Evolutionary conservation across 495 filamentous ascomycete genomes (phyloP).

Genomic region (Wilcoxina mikolae): DNA sequence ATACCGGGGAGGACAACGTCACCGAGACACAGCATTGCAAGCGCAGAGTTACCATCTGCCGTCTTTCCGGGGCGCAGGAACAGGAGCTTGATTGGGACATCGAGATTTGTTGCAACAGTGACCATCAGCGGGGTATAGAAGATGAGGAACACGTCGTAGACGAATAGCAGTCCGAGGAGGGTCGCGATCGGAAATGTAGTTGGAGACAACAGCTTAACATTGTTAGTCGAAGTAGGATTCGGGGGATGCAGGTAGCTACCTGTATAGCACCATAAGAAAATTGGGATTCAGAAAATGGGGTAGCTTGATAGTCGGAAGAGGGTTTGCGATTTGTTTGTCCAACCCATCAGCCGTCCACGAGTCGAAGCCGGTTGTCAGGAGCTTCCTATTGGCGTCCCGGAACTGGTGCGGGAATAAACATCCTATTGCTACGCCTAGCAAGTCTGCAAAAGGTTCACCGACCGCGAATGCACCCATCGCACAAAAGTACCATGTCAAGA

Average conservation of each 20-base stretch:
- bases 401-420: constrained; percentile 59
- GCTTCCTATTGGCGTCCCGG: constrained; percentile 31
- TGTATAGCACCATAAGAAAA: constrained; percentile 66
- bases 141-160: constrained; percentile 94
- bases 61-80: constrained; percentile 49
- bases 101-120: constrained; percentile 76
- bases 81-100: constrained; percentile 85
- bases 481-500: constrained; percentile 69
- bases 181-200: constrained; percentile 76
- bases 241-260: constrained; percentile 8
- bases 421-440: constrained; percentile 46
- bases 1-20: constrained; percentile 93
- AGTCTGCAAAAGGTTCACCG: constrained; percentile 52
- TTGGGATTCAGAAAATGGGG: constrained; percentile 42
- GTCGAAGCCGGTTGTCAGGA: constrained; percentile 32
- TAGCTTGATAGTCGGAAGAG: neutral
- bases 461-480: constrained; percentile 61
- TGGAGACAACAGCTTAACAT: constrained; percentile 63
- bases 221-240: constrained; percentile 3
- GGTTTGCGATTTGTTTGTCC: constrained; percentile 3
- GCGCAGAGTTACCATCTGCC: constrained; percentile 25
- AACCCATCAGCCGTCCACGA: constrained; percentile 16
- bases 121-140: constrained; percentile 97
- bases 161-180: constrained; percentile 59
- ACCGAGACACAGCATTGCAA: constrained; percentile 82